phyloP scores from a whole-genome alignment of 2,329 filamentous ascomycete genomes.

The Akanthomyces muscarius region DNA sequence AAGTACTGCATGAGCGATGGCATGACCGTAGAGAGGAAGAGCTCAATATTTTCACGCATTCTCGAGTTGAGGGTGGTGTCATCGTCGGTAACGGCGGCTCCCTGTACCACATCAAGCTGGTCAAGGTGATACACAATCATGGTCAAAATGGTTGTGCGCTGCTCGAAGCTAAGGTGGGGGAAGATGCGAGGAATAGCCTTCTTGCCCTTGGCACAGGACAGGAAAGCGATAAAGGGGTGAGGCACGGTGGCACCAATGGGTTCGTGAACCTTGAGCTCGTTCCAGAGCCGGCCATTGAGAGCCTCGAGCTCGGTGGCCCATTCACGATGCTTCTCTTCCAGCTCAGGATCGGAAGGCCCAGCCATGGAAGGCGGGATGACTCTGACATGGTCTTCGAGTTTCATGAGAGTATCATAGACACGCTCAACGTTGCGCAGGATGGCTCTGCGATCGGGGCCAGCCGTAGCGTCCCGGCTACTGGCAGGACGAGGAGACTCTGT shows the following conservation, averaged over 20 bases:
- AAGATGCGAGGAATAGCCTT: constrained; percentile 94
- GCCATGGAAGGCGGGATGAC: constrained; percentile 63
- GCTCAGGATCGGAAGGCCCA: constrained; percentile 56
- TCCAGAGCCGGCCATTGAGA: constrained; percentile 81
- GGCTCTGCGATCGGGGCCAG: constrained; percentile 71
- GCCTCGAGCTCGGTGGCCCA: constrained; percentile 59
- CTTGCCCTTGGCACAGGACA: constrained; percentile 94
- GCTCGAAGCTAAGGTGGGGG: constrained; percentile 85
- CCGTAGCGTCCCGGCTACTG: constrained; percentile 38
- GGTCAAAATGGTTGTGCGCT: constrained; percentile 90
- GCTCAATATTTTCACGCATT: constrained; percentile 85
- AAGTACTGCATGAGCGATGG: constrained; percentile 86
- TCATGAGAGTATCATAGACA: constrained; percentile 85
- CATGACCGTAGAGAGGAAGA: constrained; percentile 86
- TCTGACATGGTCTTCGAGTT: constrained; percentile 88
- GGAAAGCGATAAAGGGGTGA: constrained; percentile 93
- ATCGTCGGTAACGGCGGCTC: constrained; percentile 69
- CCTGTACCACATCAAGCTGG: constrained; percentile 81
- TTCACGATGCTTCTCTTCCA: constrained; percentile 70
- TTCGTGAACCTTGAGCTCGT: constrained; percentile 85
- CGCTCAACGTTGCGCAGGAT: constrained; percentile 82
- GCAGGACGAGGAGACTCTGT: constrained; percentile 53
- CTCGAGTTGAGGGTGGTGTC: constrained; percentile 68
- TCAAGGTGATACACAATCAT: constrained; percentile 95
- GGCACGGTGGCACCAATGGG: constrained; percentile 72